These are phyloP conservation scores for Pestalotiopsis sp. DNA, from an alignment of 2,329 filamentous ascomycete genomes.

Conservation along the genomic window DNA sequence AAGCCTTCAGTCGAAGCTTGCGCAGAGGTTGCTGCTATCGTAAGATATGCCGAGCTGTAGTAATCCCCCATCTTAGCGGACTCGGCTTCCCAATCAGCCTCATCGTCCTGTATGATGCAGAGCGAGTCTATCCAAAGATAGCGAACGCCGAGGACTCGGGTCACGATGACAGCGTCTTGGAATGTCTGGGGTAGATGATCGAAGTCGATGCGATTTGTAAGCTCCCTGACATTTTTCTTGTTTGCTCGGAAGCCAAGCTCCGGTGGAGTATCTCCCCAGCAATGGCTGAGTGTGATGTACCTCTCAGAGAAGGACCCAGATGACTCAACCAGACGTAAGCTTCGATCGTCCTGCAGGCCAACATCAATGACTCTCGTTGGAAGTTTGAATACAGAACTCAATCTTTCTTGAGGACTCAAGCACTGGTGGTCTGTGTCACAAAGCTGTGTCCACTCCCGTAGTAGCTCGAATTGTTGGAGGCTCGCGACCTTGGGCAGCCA, in stretches of 20 bases:
- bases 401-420: neutral
- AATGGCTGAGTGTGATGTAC: slow-evolving; percentile 12
- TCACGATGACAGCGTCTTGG: slow-evolving; percentile 17
- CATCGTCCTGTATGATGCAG: slow-evolving; percentile 17
- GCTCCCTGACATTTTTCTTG: neutral
- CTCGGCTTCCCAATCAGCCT: neutral
- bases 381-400: neutral
- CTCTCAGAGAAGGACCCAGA: neutral
- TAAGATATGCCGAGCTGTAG: slow-evolving; percentile 9
- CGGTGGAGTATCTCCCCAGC: neutral
- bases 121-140: slow-evolving; percentile 20
- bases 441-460: slow-evolving; percentile 14
- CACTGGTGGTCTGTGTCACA: slow-evolving; percentile 13
- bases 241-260: neutral
- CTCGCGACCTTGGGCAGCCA: slow-evolving; percentile 13
- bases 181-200: slow-evolving; percentile 18
- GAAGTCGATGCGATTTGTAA: slow-evolving; percentile 3
- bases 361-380: slow-evolving; percentile 20
- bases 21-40: slow-evolving; percentile 13
- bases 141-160: slow-evolving; percentile 16
- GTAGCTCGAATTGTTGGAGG: slow-evolving; percentile 12
- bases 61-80: slow-evolving; percentile 8
- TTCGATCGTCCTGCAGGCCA: neutral
- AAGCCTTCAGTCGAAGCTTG: neutral
- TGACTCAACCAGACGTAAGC: slow-evolving; percentile 9